phyloP scores from a whole-genome alignment of 768 basidiomycete species.

The Boletus patriciae region DNA sequence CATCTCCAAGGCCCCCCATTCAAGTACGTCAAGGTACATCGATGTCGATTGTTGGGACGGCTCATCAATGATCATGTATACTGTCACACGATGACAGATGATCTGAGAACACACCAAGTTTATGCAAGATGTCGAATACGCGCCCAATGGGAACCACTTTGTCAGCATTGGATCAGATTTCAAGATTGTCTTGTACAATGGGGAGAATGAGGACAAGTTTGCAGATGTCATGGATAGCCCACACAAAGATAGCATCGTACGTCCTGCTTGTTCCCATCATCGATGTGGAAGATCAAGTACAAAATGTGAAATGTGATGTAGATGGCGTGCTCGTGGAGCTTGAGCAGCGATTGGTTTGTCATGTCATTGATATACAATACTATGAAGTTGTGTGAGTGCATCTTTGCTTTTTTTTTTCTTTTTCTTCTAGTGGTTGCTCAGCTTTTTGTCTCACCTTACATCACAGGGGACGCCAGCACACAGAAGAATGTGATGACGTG shows the following conservation, averaged over 20 bases:
- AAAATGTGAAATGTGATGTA: constrained; percentile 22
- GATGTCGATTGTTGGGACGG: background rate
- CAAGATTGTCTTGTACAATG: constrained; percentile 88
- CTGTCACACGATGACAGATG: constrained; percentile 43
- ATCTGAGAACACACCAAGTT: constrained; percentile 90
- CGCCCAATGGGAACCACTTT: constrained; percentile 79
- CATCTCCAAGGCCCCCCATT: constrained; percentile 65
- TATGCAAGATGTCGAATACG: constrained; percentile 85
- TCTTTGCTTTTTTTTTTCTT: background rate
- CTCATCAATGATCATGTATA: background rate
- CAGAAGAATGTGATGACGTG: constrained; percentile 67
- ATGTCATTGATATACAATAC: constrained; percentile 87
- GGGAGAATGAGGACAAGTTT: constrained; percentile 79
- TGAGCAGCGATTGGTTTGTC: constrained; percentile 67
- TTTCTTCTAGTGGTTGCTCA: background rate
- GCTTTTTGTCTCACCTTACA: too few species aligned
- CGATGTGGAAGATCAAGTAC: background rate
- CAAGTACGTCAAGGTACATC: constrained; percentile 77
- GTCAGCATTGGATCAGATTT: constrained; percentile 87
- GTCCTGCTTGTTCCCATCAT: constrained; percentile 28
- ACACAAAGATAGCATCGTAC: constrained; percentile 75
- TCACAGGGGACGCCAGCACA: constrained; percentile 76
- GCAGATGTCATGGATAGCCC: constrained; percentile 65
- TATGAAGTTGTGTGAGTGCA: constrained; percentile 72
- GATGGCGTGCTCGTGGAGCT: constrained; percentile 81